phyloP scores from a whole-genome alignment of 108 stramenopile species.

The Fragilaria crotonensis region DNA sequence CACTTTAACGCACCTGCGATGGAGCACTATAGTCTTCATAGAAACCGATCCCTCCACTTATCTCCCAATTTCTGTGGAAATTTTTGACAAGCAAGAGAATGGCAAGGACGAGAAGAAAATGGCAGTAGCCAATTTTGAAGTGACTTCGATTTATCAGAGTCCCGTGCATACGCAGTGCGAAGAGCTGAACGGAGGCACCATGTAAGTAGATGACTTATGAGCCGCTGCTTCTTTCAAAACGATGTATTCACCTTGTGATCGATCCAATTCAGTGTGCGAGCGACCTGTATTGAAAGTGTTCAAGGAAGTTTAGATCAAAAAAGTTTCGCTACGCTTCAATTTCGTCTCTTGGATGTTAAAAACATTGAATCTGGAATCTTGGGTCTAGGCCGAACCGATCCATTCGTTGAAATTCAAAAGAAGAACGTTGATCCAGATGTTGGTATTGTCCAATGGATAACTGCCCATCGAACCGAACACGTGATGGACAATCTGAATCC shows the following conservation, averaged over 20 bases:
- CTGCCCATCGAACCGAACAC: slow-evolving; percentile 48
- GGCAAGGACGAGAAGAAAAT: slow-evolving; percentile 1
- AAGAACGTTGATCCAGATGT: slow-evolving; percentile 26
- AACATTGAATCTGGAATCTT: slow-evolving; percentile 57
- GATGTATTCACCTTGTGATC: not conserved
- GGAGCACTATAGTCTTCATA: slow-evolving; percentile 21
- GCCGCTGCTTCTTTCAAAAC: not conserved
- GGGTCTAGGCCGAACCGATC: slow-evolving; percentile 61
- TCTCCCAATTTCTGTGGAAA: slow-evolving; percentile 13
- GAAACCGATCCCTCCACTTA: slow-evolving; percentile 15
- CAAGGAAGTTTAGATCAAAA: not conserved
- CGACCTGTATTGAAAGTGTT: not conserved
- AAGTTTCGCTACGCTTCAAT: slow-evolving; percentile 12
- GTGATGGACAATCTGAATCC: slow-evolving; percentile 58
- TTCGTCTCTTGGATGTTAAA: slow-evolving; percentile 53
- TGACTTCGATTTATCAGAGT: slow-evolving; percentile 18
- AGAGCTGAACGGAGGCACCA: slow-evolving; percentile 4
- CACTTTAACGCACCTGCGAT: slow-evolving; percentile 9
- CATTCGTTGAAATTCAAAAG: slow-evolving; percentile 51
- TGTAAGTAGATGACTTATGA: not conserved
- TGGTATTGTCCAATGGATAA: slow-evolving; percentile 32
- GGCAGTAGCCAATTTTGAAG: slow-evolving; percentile 23
- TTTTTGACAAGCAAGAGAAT: not conserved
- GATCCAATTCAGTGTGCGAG: not conserved
- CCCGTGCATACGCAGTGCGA: slow-evolving; percentile 12